Base-by-base conservation (phyloP, 495 filamentous ascomycete species). In the Penicillium desertorum region DNA sequence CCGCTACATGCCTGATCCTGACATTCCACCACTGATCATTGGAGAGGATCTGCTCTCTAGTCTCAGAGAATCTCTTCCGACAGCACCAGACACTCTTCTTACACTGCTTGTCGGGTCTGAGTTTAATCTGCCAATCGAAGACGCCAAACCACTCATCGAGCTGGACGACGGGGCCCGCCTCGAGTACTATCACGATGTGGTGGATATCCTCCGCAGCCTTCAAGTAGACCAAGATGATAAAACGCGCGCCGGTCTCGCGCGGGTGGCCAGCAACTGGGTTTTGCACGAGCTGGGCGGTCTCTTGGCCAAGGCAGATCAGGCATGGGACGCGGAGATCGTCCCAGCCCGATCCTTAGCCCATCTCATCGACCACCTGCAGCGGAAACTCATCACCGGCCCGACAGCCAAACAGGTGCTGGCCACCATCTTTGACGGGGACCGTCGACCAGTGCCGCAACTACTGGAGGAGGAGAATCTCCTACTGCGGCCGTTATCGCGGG, bases 1-100 rank as follows among this genome's bases (percentile, higher is more conserved):
- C 67, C 81, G 94, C 44, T 98, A 98, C 69, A 98, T 98, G 95
- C 94, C 94, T 1, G 94, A 99, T 69, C 91, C 94, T 2, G 94
- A 99, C 70, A 75, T 99, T 10, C 81, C 81, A 0, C 90, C 95
- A 0, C 76, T 99, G 10, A 65, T 90, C 4, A 86, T 99, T 59
- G 86, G 84, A 12, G 61, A 81, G 41, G 86, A 89, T 44, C 75
- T 97, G 5, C 72, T 96, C 17, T 64, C 78, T 10, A 72, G 84
- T 58, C 75, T 98, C 10, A 70, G 65, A 8, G 59, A 72, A 4
- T 83, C 71, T 0, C 73, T 95, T 42, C 91, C 90, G 0, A 68
- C 75, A 11, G 69, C 88, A 14, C 90, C 92, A 0, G 92, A 96
- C 58, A 73, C 83, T 32, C 79, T 88, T 12, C 64, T 93, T 1